Evolutionary conservation across 164 flowering plant genomes (phyloP).

Genomic region (Sextonia rubra): DNA sequence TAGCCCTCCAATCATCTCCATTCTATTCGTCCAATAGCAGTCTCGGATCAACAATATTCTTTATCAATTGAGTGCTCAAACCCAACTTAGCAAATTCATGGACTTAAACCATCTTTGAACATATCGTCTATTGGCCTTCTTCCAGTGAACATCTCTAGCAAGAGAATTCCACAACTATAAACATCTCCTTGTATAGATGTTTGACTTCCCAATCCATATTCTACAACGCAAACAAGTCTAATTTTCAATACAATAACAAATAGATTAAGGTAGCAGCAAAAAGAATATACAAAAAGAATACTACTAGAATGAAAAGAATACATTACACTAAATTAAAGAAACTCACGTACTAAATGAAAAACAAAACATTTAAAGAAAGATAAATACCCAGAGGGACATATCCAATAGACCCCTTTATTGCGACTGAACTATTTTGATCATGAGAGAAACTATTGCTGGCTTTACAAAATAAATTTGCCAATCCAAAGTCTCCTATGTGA

Average conservation of each 20-base stretch:
- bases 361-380: too few relatives aligned
- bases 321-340: too few relatives aligned
- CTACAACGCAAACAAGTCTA: not conserved
- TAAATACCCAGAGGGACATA: conserved; percentile 20
- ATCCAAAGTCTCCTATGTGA: conserved; percentile 16
- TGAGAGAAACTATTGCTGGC: not conserved
- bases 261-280: too few relatives aligned
- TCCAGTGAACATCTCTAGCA: too few relatives aligned
- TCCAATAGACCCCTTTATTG: conserved; percentile 10
- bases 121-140: too few relatives aligned
- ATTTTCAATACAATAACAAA: too few relatives aligned
- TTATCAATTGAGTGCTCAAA: not conserved
- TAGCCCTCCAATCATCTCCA: not conserved
- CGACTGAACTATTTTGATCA: not conserved
- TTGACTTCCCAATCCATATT: too few relatives aligned
- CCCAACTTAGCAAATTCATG: not conserved
- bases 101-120: too few relatives aligned
- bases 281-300: not conserved
- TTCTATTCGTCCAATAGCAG: not conserved
- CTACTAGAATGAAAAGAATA: not conserved
- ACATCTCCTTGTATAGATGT: too few relatives aligned
- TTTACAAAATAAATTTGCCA: conserved; percentile 7
- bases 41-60: not conserved
- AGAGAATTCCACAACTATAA: too few relatives aligned
- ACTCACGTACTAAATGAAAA: too few relatives aligned